Base-by-base conservation (phyloP, 495 filamentous ascomycete species). In the Xylaria bambusicola region DNA sequence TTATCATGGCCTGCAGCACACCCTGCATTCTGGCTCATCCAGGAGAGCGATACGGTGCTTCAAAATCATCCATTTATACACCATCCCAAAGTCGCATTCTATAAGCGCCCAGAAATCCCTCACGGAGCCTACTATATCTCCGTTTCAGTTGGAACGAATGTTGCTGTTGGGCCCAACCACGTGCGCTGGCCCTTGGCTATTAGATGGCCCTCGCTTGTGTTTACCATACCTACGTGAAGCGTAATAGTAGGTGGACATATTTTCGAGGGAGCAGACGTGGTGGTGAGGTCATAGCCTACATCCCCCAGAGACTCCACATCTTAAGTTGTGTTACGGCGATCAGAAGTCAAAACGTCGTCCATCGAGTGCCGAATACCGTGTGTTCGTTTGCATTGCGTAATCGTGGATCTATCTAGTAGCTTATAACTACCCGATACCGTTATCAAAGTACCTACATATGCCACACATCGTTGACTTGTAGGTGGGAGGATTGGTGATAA, bases 91-190 rank as follows among this genome's bases (percentile, higher is more conserved):
- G 48, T 46, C 21, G 24, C 57, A 38, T 47, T 58, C 13, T 29
- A 47, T 17, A 27, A 18, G 38, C 57, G 31, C 40, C 49, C 40
- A 31, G 57, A 46, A 60, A 60, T 60, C 57, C 49, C 57, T 47
- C 40, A 53, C 23, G 21, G 49, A 52, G 48, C 48, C 40, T 15
- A 47, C 20, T 36, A 47, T 23, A 29, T 35, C 36, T 47, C 21
- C 17, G 23, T 21, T 33, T 45, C 40, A 13, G n/a, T 40, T 44
- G 26, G 27, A 35, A 46, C 57, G 49, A 60, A 60, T 60, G 29
- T 31, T 45, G 49, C 49, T 45, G 50, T 52, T 24, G 18, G 26
- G 48, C 41, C 27, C 18, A 21, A 21, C 38, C 57, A 60, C 49
- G 57, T 60, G 57, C 46, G 49, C 49, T 24, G 49, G 47, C 15